Conservation (phyloP, 139 green algal species). For the Tetraselmis striata region DNA sequence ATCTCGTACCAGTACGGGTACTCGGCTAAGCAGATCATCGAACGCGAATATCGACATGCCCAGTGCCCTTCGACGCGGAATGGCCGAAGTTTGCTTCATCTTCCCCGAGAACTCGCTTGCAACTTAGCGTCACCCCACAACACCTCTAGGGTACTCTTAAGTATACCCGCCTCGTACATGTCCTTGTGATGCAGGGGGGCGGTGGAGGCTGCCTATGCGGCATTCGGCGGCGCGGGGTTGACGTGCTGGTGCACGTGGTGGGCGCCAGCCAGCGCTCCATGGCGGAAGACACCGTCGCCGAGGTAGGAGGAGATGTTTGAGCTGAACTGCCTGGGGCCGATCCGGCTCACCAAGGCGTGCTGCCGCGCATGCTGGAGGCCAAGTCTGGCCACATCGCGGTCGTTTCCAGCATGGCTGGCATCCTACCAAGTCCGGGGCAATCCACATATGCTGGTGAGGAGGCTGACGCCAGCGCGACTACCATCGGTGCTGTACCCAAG, state of each 20-base stretch:
- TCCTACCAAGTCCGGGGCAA: constrained; percentile 8
- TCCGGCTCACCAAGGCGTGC: constrained; percentile 12
- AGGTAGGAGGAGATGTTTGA: constrained; percentile 11
- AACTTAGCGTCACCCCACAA: no score
- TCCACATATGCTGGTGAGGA: constrained; percentile 7
- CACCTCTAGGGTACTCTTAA: no score
- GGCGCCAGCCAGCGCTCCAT: constrained; percentile 9
- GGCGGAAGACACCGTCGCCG: constrained; percentile 6
- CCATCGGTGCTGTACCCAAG: neutral
- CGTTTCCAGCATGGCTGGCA: constrained; percentile 8
- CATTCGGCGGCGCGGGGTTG: neutral
- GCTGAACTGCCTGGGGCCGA: constrained; percentile 12
- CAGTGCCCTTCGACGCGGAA: no score
- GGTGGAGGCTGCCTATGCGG: neutral
- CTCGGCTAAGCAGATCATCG: no score
- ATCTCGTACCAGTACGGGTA: no score
- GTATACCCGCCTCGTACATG: neutral
- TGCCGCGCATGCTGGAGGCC: constrained; percentile 6
- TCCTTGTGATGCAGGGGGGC: neutral
- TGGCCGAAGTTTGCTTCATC: no score
- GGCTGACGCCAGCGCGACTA: neutral
- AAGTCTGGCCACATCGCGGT: constrained; percentile 3
- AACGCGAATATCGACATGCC: no score
- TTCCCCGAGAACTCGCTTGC: no score
- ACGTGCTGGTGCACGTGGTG: constrained; percentile 13